These are phyloP conservation scores for Trichophyton mentagrophytes DNA, from an alignment of 2,329 filamentous ascomycete species.

Conservation along the genomic window DNA sequence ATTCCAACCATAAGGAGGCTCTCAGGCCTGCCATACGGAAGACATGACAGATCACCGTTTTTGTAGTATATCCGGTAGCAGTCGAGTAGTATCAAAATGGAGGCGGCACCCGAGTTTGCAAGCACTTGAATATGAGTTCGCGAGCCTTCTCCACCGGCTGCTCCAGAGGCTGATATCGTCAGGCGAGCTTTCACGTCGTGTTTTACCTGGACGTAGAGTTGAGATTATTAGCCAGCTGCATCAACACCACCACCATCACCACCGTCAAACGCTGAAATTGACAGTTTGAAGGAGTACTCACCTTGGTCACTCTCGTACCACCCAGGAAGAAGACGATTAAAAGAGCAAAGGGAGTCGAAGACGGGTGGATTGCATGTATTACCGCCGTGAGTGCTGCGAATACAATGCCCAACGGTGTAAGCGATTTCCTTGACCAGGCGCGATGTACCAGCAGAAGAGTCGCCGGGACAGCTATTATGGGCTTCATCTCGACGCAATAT, in stretches of 20 bases:
- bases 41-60: conserved; percentile 24
- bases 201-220: conserved; percentile 52
- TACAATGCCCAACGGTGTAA: conserved; percentile 64
- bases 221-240: neutral
- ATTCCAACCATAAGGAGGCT: conserved; percentile 31
- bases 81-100: conserved; percentile 47
- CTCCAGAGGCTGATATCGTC: conserved; percentile 63
- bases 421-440: conserved; percentile 58
- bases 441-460: conserved; percentile 52
- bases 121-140: conserved; percentile 80
- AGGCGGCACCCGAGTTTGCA: conserved; percentile 73
- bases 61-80: conserved; percentile 28
- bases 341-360: conserved; percentile 78
- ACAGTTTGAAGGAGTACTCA: conserved; percentile 25
- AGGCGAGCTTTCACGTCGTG: conserved; percentile 71
- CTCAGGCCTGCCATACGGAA: conserved; percentile 21
- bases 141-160: conserved; percentile 62
- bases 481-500: conserved; percentile 26
- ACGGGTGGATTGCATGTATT: conserved; percentile 82
- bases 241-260: neutral
- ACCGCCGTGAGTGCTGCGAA: conserved; percentile 60
- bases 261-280: neutral
- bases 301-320: conserved; percentile 73
- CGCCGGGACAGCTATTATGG: conserved; percentile 31
- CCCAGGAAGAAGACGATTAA: conserved; percentile 76